These are phyloP conservation scores for Xylaria scruposa DNA, from an alignment of 495 filamentous ascomycete species.

Conservation along the genomic window DNA sequence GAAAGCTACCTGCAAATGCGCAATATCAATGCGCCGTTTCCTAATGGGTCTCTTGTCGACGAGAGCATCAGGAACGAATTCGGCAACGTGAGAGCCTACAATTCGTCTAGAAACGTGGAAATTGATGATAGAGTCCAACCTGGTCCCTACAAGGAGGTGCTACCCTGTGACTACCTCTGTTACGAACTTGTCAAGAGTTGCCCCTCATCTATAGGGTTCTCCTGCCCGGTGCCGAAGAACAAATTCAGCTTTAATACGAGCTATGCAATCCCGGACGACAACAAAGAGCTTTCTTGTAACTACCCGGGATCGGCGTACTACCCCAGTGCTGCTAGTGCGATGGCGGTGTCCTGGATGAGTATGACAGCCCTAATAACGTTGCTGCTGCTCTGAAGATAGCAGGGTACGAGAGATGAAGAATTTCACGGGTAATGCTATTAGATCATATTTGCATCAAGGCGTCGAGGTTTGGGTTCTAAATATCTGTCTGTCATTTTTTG, in stretches of 20 bases:
- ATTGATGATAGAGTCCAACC: slow-evolving; percentile 78
- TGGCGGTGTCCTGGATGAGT: slow-evolving; percentile 30
- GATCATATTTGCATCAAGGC: slow-evolving; percentile 24
- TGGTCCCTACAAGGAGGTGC: slow-evolving; percentile 91
- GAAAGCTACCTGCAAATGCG: slow-evolving; percentile 66
- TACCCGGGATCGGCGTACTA: slow-evolving; percentile 53
- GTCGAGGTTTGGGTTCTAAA: slow-evolving; percentile 24
- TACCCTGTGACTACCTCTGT: slow-evolving; percentile 86
- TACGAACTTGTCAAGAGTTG: slow-evolving; percentile 83
- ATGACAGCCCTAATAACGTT: slow-evolving; percentile 27
- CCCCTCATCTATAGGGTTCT: slow-evolving; percentile 78
- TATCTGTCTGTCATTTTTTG: slow-evolving; percentile 6
- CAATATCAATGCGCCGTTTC: slow-evolving; percentile 70
- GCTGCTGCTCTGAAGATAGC: slow-evolving; percentile 22
- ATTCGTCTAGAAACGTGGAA: slow-evolving; percentile 66
- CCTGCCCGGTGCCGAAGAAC: slow-evolving; percentile 67
- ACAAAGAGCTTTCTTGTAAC: slow-evolving; percentile 47
- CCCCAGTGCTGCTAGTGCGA: slow-evolving; percentile 32
- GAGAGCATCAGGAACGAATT: slow-evolving; percentile 36
- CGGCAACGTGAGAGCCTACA: slow-evolving; percentile 43
- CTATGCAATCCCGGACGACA: slow-evolving; percentile 60
- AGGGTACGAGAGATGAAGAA: neutral
- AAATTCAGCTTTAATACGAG: slow-evolving; percentile 62
- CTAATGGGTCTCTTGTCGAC: slow-evolving; percentile 65
- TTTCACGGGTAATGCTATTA: slow-evolving; percentile 21